These are phyloP conservation scores for Umbelopsis sp. DNA, from an alignment of 192 early-diverging fungal genomes.

Conservation along the genomic window DNA sequence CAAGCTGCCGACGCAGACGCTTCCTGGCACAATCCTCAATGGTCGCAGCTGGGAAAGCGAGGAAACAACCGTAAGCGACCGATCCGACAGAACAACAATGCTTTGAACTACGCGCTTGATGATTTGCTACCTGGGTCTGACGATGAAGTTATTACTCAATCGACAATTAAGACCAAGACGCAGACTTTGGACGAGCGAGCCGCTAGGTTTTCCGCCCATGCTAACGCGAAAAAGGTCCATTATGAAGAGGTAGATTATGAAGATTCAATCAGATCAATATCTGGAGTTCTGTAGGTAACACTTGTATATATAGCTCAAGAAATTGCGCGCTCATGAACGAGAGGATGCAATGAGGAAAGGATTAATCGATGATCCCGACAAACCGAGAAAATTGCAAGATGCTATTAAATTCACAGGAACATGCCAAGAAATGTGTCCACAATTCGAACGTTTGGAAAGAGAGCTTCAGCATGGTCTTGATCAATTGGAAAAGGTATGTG, in stretches of 20 bases:
- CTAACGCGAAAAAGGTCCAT: conserved; percentile 4
- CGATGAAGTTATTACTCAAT: not conserved
- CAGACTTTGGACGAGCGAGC: conserved; percentile 8
- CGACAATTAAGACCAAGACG: not conserved
- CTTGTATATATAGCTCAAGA: conserved; percentile 55
- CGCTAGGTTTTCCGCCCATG: conserved; percentile 6
- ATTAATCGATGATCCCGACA: conserved; percentile 59
- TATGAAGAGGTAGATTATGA: not conserved
- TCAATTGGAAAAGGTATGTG: conserved; percentile 70
- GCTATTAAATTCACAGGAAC: conserved; percentile 76
- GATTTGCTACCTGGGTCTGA: conserved; percentile 1
- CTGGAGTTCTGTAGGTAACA: not conserved
- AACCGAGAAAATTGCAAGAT: conserved; percentile 56
- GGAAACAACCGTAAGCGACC: not conserved
- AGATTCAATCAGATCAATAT: not conserved
- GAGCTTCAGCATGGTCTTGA: conserved; percentile 75
- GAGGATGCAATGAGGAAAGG: conserved; percentile 63
- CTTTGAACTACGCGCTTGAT: not conserved
- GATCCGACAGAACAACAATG: not conserved
- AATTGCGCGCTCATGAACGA: conserved; percentile 59
- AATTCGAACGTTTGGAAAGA: conserved; percentile 84
- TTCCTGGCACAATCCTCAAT: not conserved
- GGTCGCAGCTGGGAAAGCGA: not conserved
- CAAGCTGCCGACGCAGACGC: not conserved
- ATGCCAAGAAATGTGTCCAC: conserved; percentile 88